These are phyloP conservation scores for Gaultheria prostrata DNA, from an alignment of 148 eudicot species.

Conservation along the genomic window DNA sequence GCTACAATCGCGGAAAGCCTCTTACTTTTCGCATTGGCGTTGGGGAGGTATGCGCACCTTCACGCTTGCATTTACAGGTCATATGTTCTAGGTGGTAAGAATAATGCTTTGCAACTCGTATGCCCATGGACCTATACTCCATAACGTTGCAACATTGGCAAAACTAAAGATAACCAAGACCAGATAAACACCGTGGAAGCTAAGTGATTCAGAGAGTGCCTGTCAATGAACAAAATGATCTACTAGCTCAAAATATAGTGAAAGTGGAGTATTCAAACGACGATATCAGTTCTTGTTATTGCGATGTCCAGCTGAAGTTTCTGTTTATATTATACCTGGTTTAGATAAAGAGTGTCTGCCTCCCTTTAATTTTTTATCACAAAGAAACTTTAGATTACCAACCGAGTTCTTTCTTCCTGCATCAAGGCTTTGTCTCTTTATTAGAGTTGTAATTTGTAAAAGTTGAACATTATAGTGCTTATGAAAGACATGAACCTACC, in stretches of 20 bases:
- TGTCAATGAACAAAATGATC: neutral
- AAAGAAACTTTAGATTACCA: neutral
- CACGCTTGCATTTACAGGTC: neutral
- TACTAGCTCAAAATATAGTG: neutral
- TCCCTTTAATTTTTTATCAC: neutral
- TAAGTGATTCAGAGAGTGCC: neutral
- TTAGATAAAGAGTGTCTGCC: neutral
- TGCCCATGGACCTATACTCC: neutral
- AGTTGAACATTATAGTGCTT: neutral
- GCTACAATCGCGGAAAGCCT: conserved; percentile 88
- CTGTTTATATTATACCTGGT: no score
- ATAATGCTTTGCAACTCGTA: conserved; percentile 1
- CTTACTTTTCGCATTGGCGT: conserved; percentile 84
- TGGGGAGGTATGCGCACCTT: conserved; percentile 60
- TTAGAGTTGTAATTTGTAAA: neutral
- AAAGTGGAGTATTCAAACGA: neutral
- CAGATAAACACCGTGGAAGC: neutral
- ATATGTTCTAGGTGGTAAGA: neutral
- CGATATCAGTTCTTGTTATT: neutral
- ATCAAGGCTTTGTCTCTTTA: neutral
- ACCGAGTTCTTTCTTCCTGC: no score
- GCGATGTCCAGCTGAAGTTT: no score
- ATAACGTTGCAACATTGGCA: neutral
- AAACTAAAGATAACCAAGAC: neutral
- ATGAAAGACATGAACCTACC: no score